Evolutionary conservation across 768 basidiomycete species (phyloP).

Genomic region (Daedalea quercina): DNA sequence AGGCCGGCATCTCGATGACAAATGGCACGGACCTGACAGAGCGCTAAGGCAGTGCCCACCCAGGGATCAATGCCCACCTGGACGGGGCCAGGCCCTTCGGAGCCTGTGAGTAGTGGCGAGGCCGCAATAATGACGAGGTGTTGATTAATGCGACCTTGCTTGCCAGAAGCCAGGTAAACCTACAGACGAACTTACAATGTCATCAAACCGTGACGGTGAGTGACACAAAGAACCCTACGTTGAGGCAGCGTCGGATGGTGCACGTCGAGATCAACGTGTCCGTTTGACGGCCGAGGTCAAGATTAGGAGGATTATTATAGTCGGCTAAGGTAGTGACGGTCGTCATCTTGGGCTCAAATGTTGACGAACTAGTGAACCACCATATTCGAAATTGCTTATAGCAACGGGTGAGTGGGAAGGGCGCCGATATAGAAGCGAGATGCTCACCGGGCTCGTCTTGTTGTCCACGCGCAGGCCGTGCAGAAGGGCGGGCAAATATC

Average conservation of each 20-base stretch:
- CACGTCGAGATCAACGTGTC: conserved; percentile 13
- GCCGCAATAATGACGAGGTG: conserved; percentile 12
- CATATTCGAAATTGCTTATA: conserved; percentile 18
- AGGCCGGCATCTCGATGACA: conserved; percentile 22
- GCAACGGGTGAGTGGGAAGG: conserved; percentile 5
- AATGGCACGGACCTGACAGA: conserved; percentile 11
- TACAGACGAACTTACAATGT: background rate
- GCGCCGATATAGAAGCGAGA: conserved; percentile 1
- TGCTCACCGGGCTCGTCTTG: conserved; percentile 17
- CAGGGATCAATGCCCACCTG: conserved; percentile 20
- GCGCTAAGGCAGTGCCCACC: conserved; percentile 13
- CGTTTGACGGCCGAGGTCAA: conserved; percentile 10
- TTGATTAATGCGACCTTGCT: background rate
- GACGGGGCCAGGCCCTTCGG: background rate
- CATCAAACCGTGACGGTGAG: background rate
- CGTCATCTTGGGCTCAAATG: conserved; percentile 7
- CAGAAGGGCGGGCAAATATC: conserved; percentile 20
- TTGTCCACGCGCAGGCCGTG: conserved; percentile 18
- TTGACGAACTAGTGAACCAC: conserved; percentile 19
- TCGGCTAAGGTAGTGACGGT: conserved; percentile 6
- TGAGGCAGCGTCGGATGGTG: conserved; percentile 13
- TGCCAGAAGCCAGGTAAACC: background rate
- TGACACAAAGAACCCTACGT: conserved; percentile 9
- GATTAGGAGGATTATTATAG: conserved; percentile 12
- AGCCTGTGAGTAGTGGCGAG: conserved; percentile 5